A percentile compares a stretch with the other conserved stretches of the same genome.
Conservation (phyloP, 768 basidiomycete genomes). For the Bullera alba region DNA sequence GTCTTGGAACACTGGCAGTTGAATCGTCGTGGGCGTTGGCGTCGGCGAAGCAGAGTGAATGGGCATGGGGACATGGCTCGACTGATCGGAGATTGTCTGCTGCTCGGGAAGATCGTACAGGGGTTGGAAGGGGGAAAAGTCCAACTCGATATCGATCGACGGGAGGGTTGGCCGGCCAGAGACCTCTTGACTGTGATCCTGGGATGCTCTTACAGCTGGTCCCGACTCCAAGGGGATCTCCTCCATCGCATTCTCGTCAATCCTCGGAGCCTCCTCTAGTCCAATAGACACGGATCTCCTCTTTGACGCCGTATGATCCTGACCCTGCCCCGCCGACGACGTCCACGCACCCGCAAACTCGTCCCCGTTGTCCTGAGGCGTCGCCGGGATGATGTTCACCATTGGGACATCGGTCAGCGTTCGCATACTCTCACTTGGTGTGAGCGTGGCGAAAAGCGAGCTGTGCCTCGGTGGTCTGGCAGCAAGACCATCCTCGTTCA, state of each 20-base stretch:
- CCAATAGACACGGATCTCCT: not conserved
- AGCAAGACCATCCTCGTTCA: not conserved
- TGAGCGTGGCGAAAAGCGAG: slow-evolving; percentile 13
- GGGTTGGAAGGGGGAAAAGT: slow-evolving; percentile 39
- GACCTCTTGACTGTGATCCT: slow-evolving; percentile 1
- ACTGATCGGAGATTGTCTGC: not conserved
- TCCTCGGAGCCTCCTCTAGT: slow-evolving; percentile 17
- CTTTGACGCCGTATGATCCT: too few species aligned
- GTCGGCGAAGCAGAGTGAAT: too few species aligned
- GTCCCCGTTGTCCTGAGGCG: slow-evolving; percentile 27
- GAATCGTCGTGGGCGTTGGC: slow-evolving; percentile 5
- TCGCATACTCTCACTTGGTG: slow-evolving; percentile 1
- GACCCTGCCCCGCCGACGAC: not conserved
- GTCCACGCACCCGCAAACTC: slow-evolving; percentile 12
- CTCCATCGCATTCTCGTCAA: slow-evolving; percentile 11
- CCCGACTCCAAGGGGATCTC: slow-evolving; percentile 15
- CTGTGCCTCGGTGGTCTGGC: slow-evolving; percentile 16
- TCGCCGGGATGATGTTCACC: slow-evolving; percentile 41
- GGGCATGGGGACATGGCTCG: too few species aligned
- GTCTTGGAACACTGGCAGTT: too few species aligned
- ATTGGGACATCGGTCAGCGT: slow-evolving; percentile 24
- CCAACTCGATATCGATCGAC: slow-evolving; percentile 27
- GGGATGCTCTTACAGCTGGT: not conserved
- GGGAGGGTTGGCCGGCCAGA: slow-evolving; percentile 8
- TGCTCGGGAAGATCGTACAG: slow-evolving; percentile 9